phyloP scores from a whole-genome alignment of 768 basidiomycete species.

The Hygrocybe punicea region DNA sequence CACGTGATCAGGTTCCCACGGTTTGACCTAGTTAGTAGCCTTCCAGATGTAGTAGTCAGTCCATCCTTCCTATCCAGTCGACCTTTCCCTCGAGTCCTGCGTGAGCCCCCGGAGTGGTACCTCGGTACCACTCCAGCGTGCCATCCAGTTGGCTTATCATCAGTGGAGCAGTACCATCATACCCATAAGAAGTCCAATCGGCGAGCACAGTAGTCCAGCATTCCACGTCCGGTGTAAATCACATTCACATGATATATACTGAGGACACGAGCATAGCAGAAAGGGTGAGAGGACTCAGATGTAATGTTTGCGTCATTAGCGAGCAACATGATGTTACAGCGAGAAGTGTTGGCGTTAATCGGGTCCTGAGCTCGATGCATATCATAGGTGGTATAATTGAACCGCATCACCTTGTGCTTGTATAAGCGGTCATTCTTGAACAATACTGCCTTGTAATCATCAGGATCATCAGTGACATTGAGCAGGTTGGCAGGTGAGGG shows the following conservation, averaged over 20 bases:
- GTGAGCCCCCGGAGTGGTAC: too few relatives aligned
- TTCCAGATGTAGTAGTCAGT: too few relatives aligned
- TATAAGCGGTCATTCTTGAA: slow-evolving; percentile 20
- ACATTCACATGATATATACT: slow-evolving; percentile 28
- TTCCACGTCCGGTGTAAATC: slow-evolving; percentile 4
- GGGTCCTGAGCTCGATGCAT: slow-evolving; percentile 21
- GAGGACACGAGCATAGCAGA: slow-evolving; percentile 31
- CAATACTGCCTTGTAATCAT: slow-evolving; percentile 1
- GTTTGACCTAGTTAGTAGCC: too few relatives aligned
- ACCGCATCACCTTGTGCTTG: slow-evolving; percentile 14
- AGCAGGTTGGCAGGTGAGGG: background rate
- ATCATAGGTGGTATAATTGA: slow-evolving; percentile 36
- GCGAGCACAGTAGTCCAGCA: background rate
- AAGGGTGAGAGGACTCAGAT: slow-evolving; percentile 22
- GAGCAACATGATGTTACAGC: slow-evolving; percentile 23
- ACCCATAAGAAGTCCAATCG: slow-evolving; percentile 35
- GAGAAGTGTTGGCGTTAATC: slow-evolving; percentile 12
- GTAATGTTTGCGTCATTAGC: slow-evolving; percentile 4
- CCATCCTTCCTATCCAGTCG: too few relatives aligned
- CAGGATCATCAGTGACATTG: slow-evolving; percentile 7
- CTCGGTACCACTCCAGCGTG: too few relatives aligned
- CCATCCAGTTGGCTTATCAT: slow-evolving; percentile 2
- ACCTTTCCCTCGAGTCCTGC: too few relatives aligned
- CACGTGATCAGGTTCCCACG: too few relatives aligned
- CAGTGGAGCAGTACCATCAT: slow-evolving; percentile 25